Evolutionary conservation across 176 grass and related monocot genomes (phyloP), one percentile per base, ranked within the genome.

Genomic region (Musa itinerans): DNA sequence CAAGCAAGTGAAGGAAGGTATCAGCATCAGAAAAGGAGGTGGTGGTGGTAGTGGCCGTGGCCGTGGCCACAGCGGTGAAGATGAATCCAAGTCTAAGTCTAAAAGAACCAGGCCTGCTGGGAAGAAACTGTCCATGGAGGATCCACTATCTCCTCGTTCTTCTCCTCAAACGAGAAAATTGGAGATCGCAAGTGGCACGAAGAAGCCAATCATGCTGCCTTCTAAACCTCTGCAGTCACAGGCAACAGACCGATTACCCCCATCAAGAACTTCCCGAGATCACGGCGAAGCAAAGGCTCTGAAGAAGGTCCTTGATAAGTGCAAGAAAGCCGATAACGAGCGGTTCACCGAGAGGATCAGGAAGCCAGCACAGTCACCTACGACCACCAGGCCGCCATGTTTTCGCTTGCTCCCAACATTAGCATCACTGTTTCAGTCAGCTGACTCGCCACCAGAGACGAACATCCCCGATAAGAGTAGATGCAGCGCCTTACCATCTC

Each of bases 1-100:
- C 7, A 80, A 82, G 83, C 88, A 91, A 21, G 85, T 89, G 80
- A 91, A 91, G 90, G 82, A 93, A 78, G 86, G 69, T 15, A 78
- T 93, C 50, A 73, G 65, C 51, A 90, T 56, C 21, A 82, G 81
- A 76, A 86, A 81, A 79, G 75, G 66, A 70, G 86, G 54, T 25
- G 12, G n/a, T 10, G 15, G 25, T 59, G 74, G 63, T 22, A 64
- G 11, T 20, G n/a, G n/a, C 12, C 29, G 29, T 29, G 29, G 29
- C 29, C 29, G 29, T 29, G 2, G 29, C 29, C 29, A 29, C 2
- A 19, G 57, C 12, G 29, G 29, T 2, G 29, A n/a, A 62, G 57
- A 57, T 22, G 53, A 81, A 10, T 34, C 6, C 9, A 65, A 54
- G n/a, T 11, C 50, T 22, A 80, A 67, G 20, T 17, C 76, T 2